Percentiles rank a stretch among this genome's conserved stretches.
phyloP scores from a whole-genome alignment of 805 yeast genomes.

The Blastobotrys chiropterorum region DNA sequence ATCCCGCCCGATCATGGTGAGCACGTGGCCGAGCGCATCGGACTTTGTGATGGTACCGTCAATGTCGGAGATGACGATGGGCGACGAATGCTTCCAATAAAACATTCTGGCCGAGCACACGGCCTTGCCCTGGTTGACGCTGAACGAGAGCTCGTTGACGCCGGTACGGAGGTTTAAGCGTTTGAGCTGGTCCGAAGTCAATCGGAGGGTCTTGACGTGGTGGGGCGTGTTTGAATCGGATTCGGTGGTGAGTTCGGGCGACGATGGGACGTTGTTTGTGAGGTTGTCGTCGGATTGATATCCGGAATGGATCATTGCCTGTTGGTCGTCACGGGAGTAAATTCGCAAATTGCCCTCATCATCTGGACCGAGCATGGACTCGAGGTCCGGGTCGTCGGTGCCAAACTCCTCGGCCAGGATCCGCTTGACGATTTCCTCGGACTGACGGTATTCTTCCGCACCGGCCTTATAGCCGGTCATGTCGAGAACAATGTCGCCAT shows the following conservation, averaged over 20 bases:
- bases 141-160: conserved; percentile 68
- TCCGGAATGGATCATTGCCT: background rate
- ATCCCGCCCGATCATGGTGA: conserved; percentile 89
- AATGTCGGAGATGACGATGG: conserved; percentile 93
- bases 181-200: conserved; percentile 84
- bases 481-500: conserved; percentile 86
- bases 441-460: conserved; percentile 64
- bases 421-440: conserved; percentile 70
- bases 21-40: conserved; percentile 93
- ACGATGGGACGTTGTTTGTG: conserved; percentile 8
- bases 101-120: conserved; percentile 65
- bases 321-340: conserved; percentile 13
- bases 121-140: conserved; percentile 79
- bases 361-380: conserved; percentile 28
- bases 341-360: conserved; percentile 32
- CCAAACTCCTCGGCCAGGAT: conserved; percentile 68
- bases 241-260: conserved; percentile 16
- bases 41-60: conserved; percentile 98
- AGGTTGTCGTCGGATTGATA: conserved; percentile 15
- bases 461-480: conserved; percentile 95
- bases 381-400: conserved; percentile 24
- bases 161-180: conserved; percentile 71
- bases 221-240: conserved; percentile 21
- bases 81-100: conserved; percentile 77
- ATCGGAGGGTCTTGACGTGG: conserved; percentile 80